These are phyloP conservation scores for Perkinsus olseni DNA, from an alignment of 169 alveolate genomes.

Conservation along the genomic window DNA sequence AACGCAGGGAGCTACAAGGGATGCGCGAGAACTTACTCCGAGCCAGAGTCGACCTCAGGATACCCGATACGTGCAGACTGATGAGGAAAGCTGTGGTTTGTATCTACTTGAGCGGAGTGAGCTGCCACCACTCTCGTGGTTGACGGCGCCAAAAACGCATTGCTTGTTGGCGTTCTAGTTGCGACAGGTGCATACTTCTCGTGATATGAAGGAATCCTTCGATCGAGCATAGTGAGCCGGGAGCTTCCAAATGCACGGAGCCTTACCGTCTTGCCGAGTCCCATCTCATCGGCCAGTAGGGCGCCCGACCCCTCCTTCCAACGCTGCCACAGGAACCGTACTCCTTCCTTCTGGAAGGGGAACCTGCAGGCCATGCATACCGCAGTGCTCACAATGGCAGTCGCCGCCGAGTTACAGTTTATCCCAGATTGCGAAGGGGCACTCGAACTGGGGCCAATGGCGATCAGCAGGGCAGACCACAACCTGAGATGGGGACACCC, in stretches of 20 bases:
- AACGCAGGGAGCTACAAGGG: background rate
- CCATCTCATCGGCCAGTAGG: slow-evolving; percentile 58
- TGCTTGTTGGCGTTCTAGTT: too few relatives aligned
- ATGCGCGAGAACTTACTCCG: background rate
- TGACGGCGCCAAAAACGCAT: too few relatives aligned
- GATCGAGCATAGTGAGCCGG: too few relatives aligned
- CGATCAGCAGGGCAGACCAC: background rate
- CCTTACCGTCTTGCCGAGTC: slow-evolving; percentile 48
- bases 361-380: background rate
- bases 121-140: too few relatives aligned
- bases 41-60: background rate
- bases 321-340: slow-evolving; percentile 30
- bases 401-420: background rate
- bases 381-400: background rate
- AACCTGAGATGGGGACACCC: background rate
- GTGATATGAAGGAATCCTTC: too few relatives aligned
- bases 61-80: background rate
- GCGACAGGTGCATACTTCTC: too few relatives aligned
- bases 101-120: background rate
- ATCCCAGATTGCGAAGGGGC: background rate
- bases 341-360: slow-evolving; percentile 35
- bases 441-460: background rate
- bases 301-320: slow-evolving; percentile 48
- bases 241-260: too few relatives aligned
- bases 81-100: background rate